Evolutionary conservation across 345 rosid species (phyloP).

Genomic region (Euclidium syriacum): DNA sequence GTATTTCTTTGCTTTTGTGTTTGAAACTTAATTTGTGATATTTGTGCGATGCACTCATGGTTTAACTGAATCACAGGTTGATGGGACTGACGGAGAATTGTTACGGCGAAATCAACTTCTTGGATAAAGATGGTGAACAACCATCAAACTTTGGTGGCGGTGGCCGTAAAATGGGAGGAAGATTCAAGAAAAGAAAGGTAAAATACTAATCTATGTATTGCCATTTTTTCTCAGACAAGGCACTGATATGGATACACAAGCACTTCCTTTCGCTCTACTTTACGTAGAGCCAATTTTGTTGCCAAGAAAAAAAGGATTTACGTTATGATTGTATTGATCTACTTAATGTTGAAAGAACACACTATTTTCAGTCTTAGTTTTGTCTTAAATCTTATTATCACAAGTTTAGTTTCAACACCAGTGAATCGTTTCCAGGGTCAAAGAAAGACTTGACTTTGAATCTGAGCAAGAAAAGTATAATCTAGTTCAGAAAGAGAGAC

Average conservation of each 20-base stretch:
- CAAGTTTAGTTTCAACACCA: background rate
- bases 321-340: slow-evolving; percentile 1
- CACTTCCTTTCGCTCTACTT: background rate
- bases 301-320: background rate
- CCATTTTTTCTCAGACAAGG: slow-evolving; percentile 18
- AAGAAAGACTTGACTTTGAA: background rate
- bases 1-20: slow-evolving; percentile 4
- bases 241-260: slow-evolving; percentile 20
- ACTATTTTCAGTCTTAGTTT: background rate
- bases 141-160: slow-evolving; percentile 20
- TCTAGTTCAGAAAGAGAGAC: background rate
- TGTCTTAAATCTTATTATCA: no score
- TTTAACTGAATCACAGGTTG: slow-evolving; percentile 55
- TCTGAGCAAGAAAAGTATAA: background rate
- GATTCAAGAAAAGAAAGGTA: slow-evolving; percentile 67
- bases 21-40: background rate
- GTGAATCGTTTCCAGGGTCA: background rate
- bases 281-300: slow-evolving; percentile 14
- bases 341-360: background rate
- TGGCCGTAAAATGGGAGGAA: slow-evolving; percentile 36
- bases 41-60: background rate
- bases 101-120: slow-evolving; percentile 57
- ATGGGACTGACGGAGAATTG: slow-evolving; percentile 64
- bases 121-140: slow-evolving; percentile 38
- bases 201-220: background rate